Evolutionary conservation across 2,329 filamentous ascomycete genomes (phyloP).

Genomic region (Sordariomycetes sp.): DNA sequence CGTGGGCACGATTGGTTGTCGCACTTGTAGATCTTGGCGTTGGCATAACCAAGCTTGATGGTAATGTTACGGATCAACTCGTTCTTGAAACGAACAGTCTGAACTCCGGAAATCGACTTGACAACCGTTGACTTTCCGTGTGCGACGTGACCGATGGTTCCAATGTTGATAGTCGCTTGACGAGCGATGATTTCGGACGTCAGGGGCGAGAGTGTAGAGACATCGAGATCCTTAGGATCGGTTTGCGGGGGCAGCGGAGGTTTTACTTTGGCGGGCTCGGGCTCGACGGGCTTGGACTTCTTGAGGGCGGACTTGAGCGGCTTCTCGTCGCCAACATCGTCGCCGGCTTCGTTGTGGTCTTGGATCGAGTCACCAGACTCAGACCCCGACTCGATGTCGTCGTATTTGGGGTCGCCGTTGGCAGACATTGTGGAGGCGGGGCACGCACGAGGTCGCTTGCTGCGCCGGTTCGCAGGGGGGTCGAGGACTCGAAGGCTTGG

Average conservation of each 20-base stretch:
- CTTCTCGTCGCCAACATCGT: conserved; percentile 52
- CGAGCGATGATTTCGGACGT: conserved; percentile 95
- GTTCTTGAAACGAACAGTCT: conserved; percentile 99
- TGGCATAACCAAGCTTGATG: conserved; percentile 99
- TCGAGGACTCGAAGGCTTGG: background rate
- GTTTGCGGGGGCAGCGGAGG: conserved; percentile 73
- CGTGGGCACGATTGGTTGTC: conserved; percentile 85
- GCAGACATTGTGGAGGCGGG: conserved; percentile 38
- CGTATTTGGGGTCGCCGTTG: conserved; percentile 54
- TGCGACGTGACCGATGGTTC: conserved; percentile 96
- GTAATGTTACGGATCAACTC: conserved; percentile 98
- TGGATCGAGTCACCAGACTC: conserved; percentile 57
- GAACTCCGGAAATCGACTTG: conserved; percentile 97
- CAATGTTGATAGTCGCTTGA: conserved; percentile 98
- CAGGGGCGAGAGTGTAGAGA: conserved; percentile 70
- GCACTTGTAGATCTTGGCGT: conserved; percentile 99
- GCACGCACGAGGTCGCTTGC: conserved; percentile 12
- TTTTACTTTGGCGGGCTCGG: conserved; percentile 44
- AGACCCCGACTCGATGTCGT: conserved; percentile 67
- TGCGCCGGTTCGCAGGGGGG: conserved; percentile 3
- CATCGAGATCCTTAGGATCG: conserved; percentile 80
- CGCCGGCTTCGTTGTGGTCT: conserved; percentile 45
- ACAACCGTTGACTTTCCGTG: conserved; percentile 99
- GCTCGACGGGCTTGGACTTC: conserved; percentile 49
- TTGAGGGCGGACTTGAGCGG: conserved; percentile 80